Base-by-base conservation (phyloP, 768 basidiomycete genomes). In the Pholiota microspora region DNA sequence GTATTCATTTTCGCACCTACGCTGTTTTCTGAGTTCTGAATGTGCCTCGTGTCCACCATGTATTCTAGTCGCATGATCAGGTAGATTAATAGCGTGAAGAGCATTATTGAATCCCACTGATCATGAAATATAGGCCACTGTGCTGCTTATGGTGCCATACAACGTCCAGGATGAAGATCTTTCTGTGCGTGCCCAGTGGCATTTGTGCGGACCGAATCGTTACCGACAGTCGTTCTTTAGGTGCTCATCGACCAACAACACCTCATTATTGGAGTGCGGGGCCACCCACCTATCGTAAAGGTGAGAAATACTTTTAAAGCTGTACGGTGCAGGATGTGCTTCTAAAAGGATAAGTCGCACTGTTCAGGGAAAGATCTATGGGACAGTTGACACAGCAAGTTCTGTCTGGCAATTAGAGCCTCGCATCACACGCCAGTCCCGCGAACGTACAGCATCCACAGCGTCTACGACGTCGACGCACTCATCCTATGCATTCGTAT, bases 321-420 rank as follows among this genome's bases (percentile, higher is more conserved):
- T n/a, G 13, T 28, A 40, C 51, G 27, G 27, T 25, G 51, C 31
- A 53, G 18, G 34, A 29, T 23, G 29, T 42, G 21, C 16, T 42
- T 4, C 21, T 42, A 42, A 42, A 23, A 0, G 23, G 12, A 50
- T 53, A 23, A 34, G 34, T 21, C 25, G 49, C 15, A 53, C 46
- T 18, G 24, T 40, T 51, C 58, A 92, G 90, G 90, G 90, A 50
- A 82, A 82, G 38, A 73, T 92, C 35, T 92, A 91, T 60, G 83
- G 85, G 59, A 74, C 75, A 38, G 79, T 92, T 45, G 85, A 89
- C 68, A 79, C 79, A 2, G 65, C 77, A 4, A 84, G 76, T 36
- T 90, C 88, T 3, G 75, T 83, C 29, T 92, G 90, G 90, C 88
- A 91, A 65, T 81, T 92, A 16, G 90, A 92, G 66, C 83, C 86